Base-by-base conservation (phyloP, 2,329 filamentous ascomycete species). In the Ramularia endophylla region DNA sequence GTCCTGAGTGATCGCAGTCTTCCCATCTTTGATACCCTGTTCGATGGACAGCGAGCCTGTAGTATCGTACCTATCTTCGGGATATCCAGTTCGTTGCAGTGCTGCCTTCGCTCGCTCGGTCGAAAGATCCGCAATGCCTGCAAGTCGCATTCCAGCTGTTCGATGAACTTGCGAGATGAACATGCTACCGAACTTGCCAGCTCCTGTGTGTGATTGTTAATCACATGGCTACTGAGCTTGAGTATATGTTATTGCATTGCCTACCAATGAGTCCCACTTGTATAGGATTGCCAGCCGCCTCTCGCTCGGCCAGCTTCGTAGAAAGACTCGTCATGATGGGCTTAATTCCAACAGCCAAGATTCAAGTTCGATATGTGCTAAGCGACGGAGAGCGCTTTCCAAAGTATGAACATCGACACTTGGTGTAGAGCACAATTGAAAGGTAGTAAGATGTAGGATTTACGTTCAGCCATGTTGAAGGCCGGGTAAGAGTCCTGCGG, bases 181-280 rank as follows among this genome's bases (percentile, higher is more conserved):
- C n/a, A n/a, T n/a, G n/a, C n/a, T n/a, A n/a, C n/a, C n/a, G n/a
- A n/a, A n/a, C n/a, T n/a, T n/a, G n/a, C n/a, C n/a, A n/a, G n/a
- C n/a, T n/a, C n/a, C n/a, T n/a, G n/a, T n/a, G n/a, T n/a, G n/a
- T n/a, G n/a, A n/a, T n/a, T n/a, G n/a, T n/a, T n/a, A n/a, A n/a
- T n/a, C n/a, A n/a, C n/a, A n/a, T n/a, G n/a, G n/a, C n/a, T n/a
- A n/a, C n/a, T n/a, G n/a, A n/a, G n/a, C n/a, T n/a, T n/a, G n/a
- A n/a, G n/a, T n/a, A n/a, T n/a, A n/a, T n/a, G n/a, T n/a, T n/a
- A n/a, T n/a, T n/a, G n/a, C n/a, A n/a, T n/a, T n/a, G n/a, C n/a
- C n/a, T n/a, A n/a, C 68, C 67, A 38, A 71, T 71, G 42, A 71
- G 60, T 33, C 66, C 68, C 27, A 71, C 63, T 29, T 55, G 55